phyloP scores from a whole-genome alignment of 2,329 filamentous ascomycete genomes.

The Nemania sp. region DNA sequence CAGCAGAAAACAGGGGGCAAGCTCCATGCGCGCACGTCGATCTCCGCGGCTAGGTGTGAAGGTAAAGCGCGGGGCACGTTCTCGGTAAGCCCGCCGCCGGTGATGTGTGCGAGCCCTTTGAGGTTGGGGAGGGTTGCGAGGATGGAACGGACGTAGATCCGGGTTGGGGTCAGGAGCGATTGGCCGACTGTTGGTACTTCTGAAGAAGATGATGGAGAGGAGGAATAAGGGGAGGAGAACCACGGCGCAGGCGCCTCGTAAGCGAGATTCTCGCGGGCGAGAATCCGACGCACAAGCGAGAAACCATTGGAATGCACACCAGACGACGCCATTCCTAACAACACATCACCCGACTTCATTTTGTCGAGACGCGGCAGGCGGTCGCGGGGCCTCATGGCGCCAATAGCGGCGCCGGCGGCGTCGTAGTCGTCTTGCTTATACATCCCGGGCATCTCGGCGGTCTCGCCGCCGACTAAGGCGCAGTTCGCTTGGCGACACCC shows the following conservation, averaged over 20 bases:
- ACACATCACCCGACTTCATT: slow-evolving; percentile 82
- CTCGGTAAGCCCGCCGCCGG: slow-evolving; percentile 87
- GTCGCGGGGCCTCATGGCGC: slow-evolving; percentile 70
- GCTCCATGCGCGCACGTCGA: slow-evolving; percentile 77
- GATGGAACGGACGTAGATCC: slow-evolving; percentile 87
- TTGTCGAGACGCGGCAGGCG: slow-evolving; percentile 74
- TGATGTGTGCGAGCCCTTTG: slow-evolving; percentile 96
- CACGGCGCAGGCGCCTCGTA: slow-evolving; percentile 80
- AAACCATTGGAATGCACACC: slow-evolving; percentile 97
- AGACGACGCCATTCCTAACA: slow-evolving; percentile 82
- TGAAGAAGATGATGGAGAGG: slow-evolving; percentile 40
- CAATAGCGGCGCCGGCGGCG: slow-evolving; percentile 86
- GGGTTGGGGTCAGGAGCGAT: slow-evolving; percentile 83
- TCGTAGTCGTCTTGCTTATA: slow-evolving; percentile 90
- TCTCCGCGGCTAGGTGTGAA: slow-evolving; percentile 72
- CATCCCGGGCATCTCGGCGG: slow-evolving; percentile 97
- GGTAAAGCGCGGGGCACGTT: slow-evolving; percentile 96
- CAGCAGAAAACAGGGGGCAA: slow-evolving; percentile 82
- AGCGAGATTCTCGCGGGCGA: slow-evolving; percentile 70
- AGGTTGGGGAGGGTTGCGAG: slow-evolving; percentile 69
- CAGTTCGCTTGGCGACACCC: slow-evolving; percentile 86
- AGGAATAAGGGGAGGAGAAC: slow-evolving; percentile 47
- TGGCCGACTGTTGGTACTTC: slow-evolving; percentile 58
- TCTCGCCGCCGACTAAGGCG: slow-evolving; percentile 94
- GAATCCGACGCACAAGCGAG: slow-evolving; percentile 89